These are phyloP conservation scores for Typha latifolia DNA, from an alignment of 176 grass and related monocot genomes.

Conservation along the genomic window DNA sequence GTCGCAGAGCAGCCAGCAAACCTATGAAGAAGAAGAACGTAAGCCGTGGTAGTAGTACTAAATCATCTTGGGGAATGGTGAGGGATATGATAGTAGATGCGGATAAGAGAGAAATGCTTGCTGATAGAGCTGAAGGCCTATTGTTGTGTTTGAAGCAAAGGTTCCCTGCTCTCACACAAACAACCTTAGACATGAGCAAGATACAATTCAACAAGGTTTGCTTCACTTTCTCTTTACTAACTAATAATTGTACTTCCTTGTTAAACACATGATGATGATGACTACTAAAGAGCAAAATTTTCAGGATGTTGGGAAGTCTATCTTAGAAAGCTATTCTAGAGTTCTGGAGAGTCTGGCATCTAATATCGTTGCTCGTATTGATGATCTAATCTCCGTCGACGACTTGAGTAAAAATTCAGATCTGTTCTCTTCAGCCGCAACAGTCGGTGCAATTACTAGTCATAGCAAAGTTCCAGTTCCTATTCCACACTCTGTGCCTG, in stretches of 20 bases:
- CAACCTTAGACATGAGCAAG: conserved; percentile 85
- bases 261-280: background rate
- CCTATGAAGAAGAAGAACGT: background rate
- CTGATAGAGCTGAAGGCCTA: conserved; percentile 66
- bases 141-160: conserved; percentile 90
- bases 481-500: conserved; percentile 45
- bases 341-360: conserved; percentile 87
- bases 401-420: conserved; percentile 55
- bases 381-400: conserved; percentile 71
- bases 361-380: conserved; percentile 70
- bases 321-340: conserved; percentile 87
- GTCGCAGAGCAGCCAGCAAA: conserved; percentile 5
- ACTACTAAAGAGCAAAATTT: background rate
- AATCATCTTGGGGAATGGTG: conserved; percentile 84
- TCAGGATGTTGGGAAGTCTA: conserved; percentile 92
- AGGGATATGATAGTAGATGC: conserved; percentile 74
- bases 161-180: conserved; percentile 88
- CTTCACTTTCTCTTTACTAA: background rate
- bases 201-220: conserved; percentile 90
- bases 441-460: too few species aligned
- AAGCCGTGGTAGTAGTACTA: conserved; percentile 27
- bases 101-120: conserved; percentile 65
- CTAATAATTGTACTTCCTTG: background rate
- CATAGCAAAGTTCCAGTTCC: conserved; percentile 36
- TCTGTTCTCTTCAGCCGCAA: conserved; percentile 24